Evolutionary conservation across 2,329 filamentous ascomycete species (phyloP).

Genomic region (Trichothecium sympodiale): DNA sequence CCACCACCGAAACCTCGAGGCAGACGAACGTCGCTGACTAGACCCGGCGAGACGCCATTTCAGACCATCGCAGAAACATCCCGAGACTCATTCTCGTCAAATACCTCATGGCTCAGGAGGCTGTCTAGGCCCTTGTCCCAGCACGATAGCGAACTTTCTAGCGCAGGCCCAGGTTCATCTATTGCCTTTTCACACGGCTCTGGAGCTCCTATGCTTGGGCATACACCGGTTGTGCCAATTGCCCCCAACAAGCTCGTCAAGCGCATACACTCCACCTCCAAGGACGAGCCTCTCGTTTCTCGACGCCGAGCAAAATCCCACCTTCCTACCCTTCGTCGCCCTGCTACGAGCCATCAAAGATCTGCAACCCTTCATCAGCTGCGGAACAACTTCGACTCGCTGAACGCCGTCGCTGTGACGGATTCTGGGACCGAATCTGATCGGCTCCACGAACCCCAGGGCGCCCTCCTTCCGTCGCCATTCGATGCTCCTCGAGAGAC

Average conservation of each 20-base stretch:
- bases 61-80: conserved; percentile 30
- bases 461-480: conserved; percentile 12
- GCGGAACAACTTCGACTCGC: conserved; percentile 17
- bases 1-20: conserved; percentile 19
- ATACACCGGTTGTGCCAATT: conserved; percentile 29
- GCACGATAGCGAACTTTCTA: conserved; percentile 53
- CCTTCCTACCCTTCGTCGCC: conserved; percentile 56
- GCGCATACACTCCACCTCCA: conserved; percentile 48
- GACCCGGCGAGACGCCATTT: conserved; percentile 23
- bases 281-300: conserved; percentile 27
- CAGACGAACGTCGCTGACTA: conserved; percentile 32
- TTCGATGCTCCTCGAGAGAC: conserved; percentile 9
- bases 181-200: conserved; percentile 57
- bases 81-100: conserved; percentile 49
- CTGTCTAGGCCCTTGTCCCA: conserved; percentile 57
- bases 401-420: conserved; percentile 8
- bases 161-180: conserved; percentile 54
- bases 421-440: conserved; percentile 5
- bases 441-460: conserved; percentile 11
- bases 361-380: conserved; percentile 56
- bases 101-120: conserved; percentile 61
- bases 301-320: conserved; percentile 46
- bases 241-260: conserved; percentile 71
- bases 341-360: conserved; percentile 70
- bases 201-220: conserved; percentile 47